Base-by-base conservation (phyloP, 352 stramenopile genomes). In the Phytophthora nicotianae region DNA sequence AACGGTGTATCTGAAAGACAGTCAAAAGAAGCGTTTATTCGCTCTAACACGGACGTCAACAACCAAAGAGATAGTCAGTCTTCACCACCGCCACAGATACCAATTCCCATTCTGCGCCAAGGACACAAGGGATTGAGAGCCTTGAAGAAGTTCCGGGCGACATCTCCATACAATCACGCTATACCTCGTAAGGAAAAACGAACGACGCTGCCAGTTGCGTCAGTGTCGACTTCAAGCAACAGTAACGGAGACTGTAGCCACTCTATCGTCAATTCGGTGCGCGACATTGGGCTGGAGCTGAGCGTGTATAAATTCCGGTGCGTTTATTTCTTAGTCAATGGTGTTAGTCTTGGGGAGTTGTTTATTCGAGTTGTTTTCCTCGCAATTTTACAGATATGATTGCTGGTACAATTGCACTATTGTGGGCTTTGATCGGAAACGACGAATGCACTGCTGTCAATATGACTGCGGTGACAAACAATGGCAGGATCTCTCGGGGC, bases 391-490 rank as follows among this genome's bases (percentile, higher is more conserved):
- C 40, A 84, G 77, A 61, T 93, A 91, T 46, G 82, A 93, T 57
- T 93, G 79, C 62, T 93, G 81, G 85, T 93, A 93, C 53, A 80
- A 72, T 46, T 93, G 85, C 71, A 89, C 72, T 1, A 64, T 93
- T 37, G 81, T 93, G 16, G 82, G 85, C 20, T 93, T 75, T 41
- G 85, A 93, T 37, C 59, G 62, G 27, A 93, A 93, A 50, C 74
- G 83, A 16, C 68, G 71, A 32, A 74, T 91, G 55, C 85, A 93
- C 64, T 91, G 82, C 54, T 91, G 82, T 43, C 81, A 90, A 55
- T 93, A 91, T 47, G 82, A 93, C 35, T 89, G 87, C 45, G 83
- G 83, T 4, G 85, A 94, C 70, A 92, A 92, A 67, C 85, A 93
- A 50, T 93, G 85, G 81, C 80, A 88, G 41, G 73, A 89, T 29